Conservation (phyloP, 1,284 basidiomycete species). For the Ustilago nuda region DNA sequence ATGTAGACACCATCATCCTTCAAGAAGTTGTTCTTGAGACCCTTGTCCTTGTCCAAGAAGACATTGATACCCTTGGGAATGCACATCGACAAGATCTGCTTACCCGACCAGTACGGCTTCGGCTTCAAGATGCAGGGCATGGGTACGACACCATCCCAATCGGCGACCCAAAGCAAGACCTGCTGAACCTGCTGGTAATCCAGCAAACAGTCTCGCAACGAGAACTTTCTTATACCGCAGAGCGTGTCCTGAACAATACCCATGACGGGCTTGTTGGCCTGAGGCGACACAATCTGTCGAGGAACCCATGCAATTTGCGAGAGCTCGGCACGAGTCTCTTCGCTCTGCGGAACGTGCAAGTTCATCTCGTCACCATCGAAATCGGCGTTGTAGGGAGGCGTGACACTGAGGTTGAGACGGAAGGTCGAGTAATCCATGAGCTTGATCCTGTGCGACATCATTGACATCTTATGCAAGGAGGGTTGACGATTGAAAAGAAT, state of each 20-base stretch:
- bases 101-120: constrained; percentile 97
- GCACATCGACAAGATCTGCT: constrained; percentile 92
- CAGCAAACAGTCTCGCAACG: constrained; percentile 79
- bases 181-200: constrained; percentile 79
- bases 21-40: constrained; percentile 63
- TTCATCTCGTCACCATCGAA: constrained; percentile 99
- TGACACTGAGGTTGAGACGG: constrained; percentile 92
- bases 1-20: constrained; percentile 92
- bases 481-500: constrained; percentile 99
- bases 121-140: constrained; percentile 95
- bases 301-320: constrained; percentile 99
- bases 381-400: constrained; percentile 70
- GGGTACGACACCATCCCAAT: constrained; percentile 94
- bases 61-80: constrained; percentile 98
- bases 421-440: constrained; percentile 99
- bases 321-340: constrained; percentile 98
- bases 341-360: constrained; percentile 91
- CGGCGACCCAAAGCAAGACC: constrained; percentile 95
- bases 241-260: constrained; percentile 99
- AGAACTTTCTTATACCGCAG: constrained; percentile 97
- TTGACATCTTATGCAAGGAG: constrained; percentile 99
- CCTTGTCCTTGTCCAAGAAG: constrained; percentile 64
- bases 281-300: constrained; percentile 97
- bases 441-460: constrained; percentile 99
- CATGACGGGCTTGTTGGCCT: constrained; percentile 99